Conservation (phyloP, 2,329 filamentous ascomycete genomes). For the Neonectria magnoliae region DNA sequence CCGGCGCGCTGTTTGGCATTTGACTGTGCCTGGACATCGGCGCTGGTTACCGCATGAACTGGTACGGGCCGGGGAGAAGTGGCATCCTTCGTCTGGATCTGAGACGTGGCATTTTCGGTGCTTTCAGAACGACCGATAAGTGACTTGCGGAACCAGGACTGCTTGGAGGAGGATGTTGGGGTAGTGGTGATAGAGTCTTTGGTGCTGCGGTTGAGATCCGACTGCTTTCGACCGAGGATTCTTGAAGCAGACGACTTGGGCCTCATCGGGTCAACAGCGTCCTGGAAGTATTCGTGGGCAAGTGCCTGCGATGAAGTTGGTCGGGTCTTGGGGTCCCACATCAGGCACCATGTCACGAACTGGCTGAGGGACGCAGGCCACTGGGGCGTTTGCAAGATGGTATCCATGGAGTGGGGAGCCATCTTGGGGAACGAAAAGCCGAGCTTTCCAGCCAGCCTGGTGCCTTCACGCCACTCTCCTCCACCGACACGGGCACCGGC, state of each 20-base stretch:
- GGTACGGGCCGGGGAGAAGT: conserved; percentile 57
- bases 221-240: conserved; percentile 89
- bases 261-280: conserved; percentile 89
- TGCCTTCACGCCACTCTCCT: conserved; percentile 97
- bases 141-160: conserved; percentile 97
- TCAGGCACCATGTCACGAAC: conserved; percentile 97
- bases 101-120: conserved; percentile 66
- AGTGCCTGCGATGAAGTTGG: conserved; percentile 95
- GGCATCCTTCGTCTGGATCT: conserved; percentile 59
- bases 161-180: conserved; percentile 79
- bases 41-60: conserved; percentile 52
- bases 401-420: conserved; percentile 97
- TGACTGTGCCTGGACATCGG: conserved; percentile 48
- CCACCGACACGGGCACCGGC: conserved; percentile 86
- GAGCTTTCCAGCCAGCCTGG: conserved; percentile 90
- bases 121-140: conserved; percentile 83
- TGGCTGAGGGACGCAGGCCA: conserved; percentile 90
- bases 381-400: conserved; percentile 87
- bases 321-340: conserved; percentile 96
- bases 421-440: conserved; percentile 99
- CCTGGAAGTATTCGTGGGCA: conserved; percentile 92
- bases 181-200: conserved; percentile 67
- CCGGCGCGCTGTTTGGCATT: conserved; percentile 51
- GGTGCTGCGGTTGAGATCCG: conserved; percentile 75
- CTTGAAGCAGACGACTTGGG: conserved; percentile 91